Percentiles rank a stretch among this genome's conserved stretches.
Conservation (phyloP, 2,329 filamentous ascomycete genomes). For the Sporothrix humicola region DNA sequence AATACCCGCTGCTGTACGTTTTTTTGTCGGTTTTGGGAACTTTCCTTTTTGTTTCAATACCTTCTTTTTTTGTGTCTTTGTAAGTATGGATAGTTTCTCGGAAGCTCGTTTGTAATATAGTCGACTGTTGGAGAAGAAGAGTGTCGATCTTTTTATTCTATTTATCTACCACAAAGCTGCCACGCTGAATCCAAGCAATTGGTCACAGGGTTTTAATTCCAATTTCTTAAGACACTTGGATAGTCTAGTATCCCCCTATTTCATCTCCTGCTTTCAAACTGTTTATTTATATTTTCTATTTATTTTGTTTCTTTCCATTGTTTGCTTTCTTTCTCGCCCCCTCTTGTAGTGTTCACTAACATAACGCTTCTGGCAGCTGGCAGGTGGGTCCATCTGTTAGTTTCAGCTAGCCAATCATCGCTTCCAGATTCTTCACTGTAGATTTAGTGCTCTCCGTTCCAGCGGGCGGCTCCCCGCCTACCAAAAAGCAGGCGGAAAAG, state of each 20-base stretch:
- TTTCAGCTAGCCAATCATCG: background rate
- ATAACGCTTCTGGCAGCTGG: constrained; percentile 16
- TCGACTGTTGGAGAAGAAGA: background rate
- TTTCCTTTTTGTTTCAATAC: background rate
- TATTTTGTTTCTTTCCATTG: background rate
- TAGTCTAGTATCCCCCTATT: too few species aligned
- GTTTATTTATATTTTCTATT: background rate
- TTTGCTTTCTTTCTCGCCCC: background rate
- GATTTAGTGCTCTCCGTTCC: constrained; percentile 1
- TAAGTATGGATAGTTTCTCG: too few species aligned
- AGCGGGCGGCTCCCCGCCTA: background rate
- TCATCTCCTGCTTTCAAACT: background rate
- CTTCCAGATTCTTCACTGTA: background rate
- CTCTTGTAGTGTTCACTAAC: background rate
- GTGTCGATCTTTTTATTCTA: background rate
- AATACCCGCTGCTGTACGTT: constrained; percentile 4
- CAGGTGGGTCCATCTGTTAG: background rate
- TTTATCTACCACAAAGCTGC: too few species aligned
- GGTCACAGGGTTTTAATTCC: too few species aligned
- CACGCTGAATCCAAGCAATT: too few species aligned
- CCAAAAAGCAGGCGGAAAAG: constrained; percentile 3
- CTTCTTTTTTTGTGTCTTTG: too few species aligned
- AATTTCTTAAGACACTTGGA: too few species aligned
- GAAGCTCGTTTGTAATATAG: background rate
- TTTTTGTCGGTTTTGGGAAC: background rate